These are phyloP conservation scores for Tricholoma flavovirens DNA, from an alignment of 768 basidiomycete species.

Conservation along the genomic window DNA sequence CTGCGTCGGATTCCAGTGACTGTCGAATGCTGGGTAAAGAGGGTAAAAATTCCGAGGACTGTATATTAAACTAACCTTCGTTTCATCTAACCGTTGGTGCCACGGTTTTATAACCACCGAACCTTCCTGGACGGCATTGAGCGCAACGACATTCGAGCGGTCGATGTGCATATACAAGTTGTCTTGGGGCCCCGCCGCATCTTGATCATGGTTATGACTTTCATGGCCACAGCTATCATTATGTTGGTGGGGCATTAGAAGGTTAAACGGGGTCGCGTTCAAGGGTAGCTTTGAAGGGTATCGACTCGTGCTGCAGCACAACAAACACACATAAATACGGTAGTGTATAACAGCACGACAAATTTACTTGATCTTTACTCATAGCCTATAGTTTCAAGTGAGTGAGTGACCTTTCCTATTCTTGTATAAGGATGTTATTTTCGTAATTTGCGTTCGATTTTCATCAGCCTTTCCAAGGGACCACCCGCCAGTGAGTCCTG, in stretches of 20 bases:
- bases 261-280: neutral
- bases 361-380: neutral
- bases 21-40: constrained; percentile 23
- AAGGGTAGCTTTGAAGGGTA: too few species aligned
- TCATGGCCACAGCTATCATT: constrained; percentile 55
- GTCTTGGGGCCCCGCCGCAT: constrained; percentile 55
- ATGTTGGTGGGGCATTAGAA: constrained; percentile 50
- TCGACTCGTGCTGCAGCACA: neutral
- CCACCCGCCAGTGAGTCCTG: constrained; percentile 72
- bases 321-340: constrained; percentile 1
- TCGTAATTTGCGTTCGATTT: constrained; percentile 91
- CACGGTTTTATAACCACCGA: constrained; percentile 79
- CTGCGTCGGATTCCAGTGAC: constrained; percentile 86
- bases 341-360: neutral
- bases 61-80: constrained; percentile 40
- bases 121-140: constrained; percentile 56
- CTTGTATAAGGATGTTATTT: constrained; percentile 43
- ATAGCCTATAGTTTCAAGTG: constrained; percentile 16
- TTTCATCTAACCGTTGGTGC: constrained; percentile 70
- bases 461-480: constrained; percentile 61
- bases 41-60: constrained; percentile 1
- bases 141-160: constrained; percentile 68
- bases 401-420: constrained; percentile 12
- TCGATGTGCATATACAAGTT: constrained; percentile 77
- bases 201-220: constrained; percentile 50